Evolutionary conservation across 805 yeast species (phyloP).

Genomic region (Cyberlindnera maritima): DNA sequence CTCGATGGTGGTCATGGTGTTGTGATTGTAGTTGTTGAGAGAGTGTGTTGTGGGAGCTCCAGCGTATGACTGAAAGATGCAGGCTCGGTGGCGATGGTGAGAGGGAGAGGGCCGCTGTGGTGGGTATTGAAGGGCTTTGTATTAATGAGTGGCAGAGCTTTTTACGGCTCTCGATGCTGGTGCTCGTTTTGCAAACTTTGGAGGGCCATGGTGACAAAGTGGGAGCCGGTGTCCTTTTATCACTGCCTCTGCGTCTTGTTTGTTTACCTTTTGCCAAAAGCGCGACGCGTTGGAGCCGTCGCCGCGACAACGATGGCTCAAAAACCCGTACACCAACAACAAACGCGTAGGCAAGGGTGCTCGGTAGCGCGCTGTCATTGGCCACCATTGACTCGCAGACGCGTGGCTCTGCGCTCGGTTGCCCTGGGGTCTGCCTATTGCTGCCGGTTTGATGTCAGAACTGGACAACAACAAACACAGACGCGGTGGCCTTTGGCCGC

Average conservation of each 20-base stretch:
- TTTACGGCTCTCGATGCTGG: neutral
- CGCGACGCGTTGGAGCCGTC: conserved; percentile 7
- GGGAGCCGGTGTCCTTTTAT: conserved; percentile 1
- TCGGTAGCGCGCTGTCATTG: neutral
- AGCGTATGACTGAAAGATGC: no score
- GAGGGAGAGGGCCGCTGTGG: neutral
- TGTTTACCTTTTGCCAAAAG: conserved; percentile 27
- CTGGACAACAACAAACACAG: neutral
- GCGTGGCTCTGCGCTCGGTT: no score
- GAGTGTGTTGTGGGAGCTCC: no score
- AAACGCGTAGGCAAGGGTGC: no score
- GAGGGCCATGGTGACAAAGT: neutral
- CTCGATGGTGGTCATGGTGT: conserved; percentile 19
- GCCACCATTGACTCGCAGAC: neutral
- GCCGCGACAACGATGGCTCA: no score
- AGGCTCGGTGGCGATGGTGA: no score
- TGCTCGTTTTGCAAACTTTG: neutral
- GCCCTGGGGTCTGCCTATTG: no score
- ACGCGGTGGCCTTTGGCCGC: neutral
- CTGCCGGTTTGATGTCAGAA: neutral
- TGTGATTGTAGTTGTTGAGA: neutral
- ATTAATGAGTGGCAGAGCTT: neutral
- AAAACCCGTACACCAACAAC: conserved; percentile 1
- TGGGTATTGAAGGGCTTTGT: neutral
- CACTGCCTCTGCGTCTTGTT: conserved; percentile 5